Evolutionary conservation across 129 eudicot genomes (phyloP), one percentile per base, ranked within the genome.

Genomic region (Chrysanthemum seticuspe): DNA sequence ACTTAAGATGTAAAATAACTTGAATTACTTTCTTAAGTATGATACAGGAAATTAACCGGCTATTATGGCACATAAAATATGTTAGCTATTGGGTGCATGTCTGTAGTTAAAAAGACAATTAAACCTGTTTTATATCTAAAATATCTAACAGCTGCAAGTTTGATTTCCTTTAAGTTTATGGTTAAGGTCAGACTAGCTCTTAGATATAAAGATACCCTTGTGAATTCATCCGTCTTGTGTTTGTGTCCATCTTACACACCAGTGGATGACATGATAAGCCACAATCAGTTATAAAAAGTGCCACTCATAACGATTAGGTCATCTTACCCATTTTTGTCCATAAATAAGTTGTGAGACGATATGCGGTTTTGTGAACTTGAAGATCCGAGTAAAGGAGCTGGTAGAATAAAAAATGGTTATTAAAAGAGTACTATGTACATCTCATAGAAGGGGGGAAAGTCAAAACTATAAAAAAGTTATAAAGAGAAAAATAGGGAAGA

Each of bases 351-450:
- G 76, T 12, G 98, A 90, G 65, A 85, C 68, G 12, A 83, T 10
- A 76, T 88, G 83, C 48, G 87, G 83, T 74, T 80, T 94, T 82
- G 81, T 85, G 85, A 94, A 94, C 91, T 90, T 94, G 98, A 90
- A 94, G 81, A 90, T 86, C 81, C 96, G 89, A 73, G 97, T 94
- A 79, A 94, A 94, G 72, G 89, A 82, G 81, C 98, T 94, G 88
- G 57, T 63, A 70, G 19, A 69, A 63, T 23, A 77, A n/a, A 58
- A 61, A 70, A 71, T 15, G 23, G 65, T 70, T 61, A 44, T 51
- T 76, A 55, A 13, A 57, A 65, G 25, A 25, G 51, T 21, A 64
- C 11, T 31, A 62, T 60, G 40, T 60, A 60, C 40, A 23, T 11
- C 52, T 4, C 34, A 60, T 52, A 23, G 65, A 51, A 64, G 65